Base-by-base conservation (phyloP, 139 green algal genomes). In the Chlamydomonas incerta region DNA sequence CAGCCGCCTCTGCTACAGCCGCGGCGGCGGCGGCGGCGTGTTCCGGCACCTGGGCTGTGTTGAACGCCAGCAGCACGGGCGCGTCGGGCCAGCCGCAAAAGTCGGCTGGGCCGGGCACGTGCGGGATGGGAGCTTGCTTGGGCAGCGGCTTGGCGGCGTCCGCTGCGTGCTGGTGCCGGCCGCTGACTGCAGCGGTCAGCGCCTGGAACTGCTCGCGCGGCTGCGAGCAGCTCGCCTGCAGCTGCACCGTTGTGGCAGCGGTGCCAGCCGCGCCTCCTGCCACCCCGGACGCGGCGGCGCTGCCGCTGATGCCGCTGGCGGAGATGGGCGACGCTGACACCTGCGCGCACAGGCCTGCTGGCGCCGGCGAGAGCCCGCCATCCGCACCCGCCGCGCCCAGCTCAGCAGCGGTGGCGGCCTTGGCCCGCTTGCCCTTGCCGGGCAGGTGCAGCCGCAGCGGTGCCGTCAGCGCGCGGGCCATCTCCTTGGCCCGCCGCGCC, bases 51-150 rank as follows among this genome's bases (percentile, higher is more conserved):
- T 41, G 33, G 13, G 37, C 71, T 34, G 71, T 77, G 71, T 77
- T 37, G 8, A 13, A 50, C 6, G 41, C 41, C 41, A 87, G 76
- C 50, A 92, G 47, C 29, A 90, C 46, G 20, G 89, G 89, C 24
- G 72, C 81, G 66, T 92, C 86, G 20, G 75, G 86, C 74, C 86
- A 89, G 3, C 33, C 76, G 17, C 80, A 67, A 73, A 92, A 90
- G 62, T 83, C 75, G 4, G 74, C 14, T 20, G 21, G 46, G 28
- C 18, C 41, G 41, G 41, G 41, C 6, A 8, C 41, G 41, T 50
- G n/a, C 23, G 50, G 50, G 0, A 67, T 63, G 41, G 23, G n/a
- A n/a, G n/a, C n/a, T n/a, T n/a, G n/a, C n/a, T n/a, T n/a, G n/a
- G n/a, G n/a, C n/a, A n/a, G n/a, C n/a, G n/a, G n/a, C n/a, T n/a